Percentiles rank a stretch among this genome's conserved stretches.
These are phyloP conservation scores for Aspergillus thermomutatus DNA, from an alignment of 2,329 filamentous ascomycete species.

Conservation along the genomic window DNA sequence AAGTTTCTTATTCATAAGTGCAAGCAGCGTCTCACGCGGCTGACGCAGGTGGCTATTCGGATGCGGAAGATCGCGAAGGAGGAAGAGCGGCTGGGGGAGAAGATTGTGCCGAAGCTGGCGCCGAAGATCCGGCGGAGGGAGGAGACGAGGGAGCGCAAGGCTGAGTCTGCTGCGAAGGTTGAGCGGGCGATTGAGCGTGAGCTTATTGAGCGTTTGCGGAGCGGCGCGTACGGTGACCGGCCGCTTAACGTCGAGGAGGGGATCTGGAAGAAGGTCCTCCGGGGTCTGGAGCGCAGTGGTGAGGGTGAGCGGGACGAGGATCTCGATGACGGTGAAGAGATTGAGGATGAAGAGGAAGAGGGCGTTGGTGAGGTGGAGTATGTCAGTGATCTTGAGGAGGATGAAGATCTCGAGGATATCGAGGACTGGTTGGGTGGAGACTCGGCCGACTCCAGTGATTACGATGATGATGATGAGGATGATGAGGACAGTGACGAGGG, in stretches of 20 bases:
- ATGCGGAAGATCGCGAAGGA: slow-evolving; percentile 77
- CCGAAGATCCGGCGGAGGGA: slow-evolving; percentile 82
- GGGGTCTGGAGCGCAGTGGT: slow-evolving; percentile 81
- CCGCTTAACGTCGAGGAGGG: slow-evolving; percentile 92
- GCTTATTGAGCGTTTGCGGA: slow-evolving; percentile 83
- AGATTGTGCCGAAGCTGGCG: slow-evolving; percentile 80
- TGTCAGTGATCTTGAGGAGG: slow-evolving; percentile 81
- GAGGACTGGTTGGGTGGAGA: slow-evolving; percentile 89
- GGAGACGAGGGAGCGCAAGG: slow-evolving; percentile 71
- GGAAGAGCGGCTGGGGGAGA: slow-evolving; percentile 85
- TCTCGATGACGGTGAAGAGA: slow-evolving; percentile 79
- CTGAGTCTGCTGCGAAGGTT: slow-evolving; percentile 82
- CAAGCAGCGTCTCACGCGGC: slow-evolving; percentile 88
- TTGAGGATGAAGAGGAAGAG: slow-evolving; percentile 71
- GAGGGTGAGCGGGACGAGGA: slow-evolving; percentile 82
- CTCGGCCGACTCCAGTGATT: slow-evolving; percentile 49
- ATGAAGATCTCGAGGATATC: slow-evolving; percentile 83
- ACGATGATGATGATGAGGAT: slow-evolving; percentile 50
- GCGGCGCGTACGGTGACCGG: slow-evolving; percentile 90
- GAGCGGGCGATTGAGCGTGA: slow-evolving; percentile 95
- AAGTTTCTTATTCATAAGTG: slow-evolving; percentile 92
- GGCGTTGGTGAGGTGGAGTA: slow-evolving; percentile 82
- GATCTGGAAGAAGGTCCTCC: slow-evolving; percentile 96
- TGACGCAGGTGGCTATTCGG: slow-evolving; percentile 86
- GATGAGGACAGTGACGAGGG: slow-evolving; percentile 52